phyloP scores from a whole-genome alignment of 371 early-diverging fungal genomes.

The Saksenaea vasiformis region DNA sequence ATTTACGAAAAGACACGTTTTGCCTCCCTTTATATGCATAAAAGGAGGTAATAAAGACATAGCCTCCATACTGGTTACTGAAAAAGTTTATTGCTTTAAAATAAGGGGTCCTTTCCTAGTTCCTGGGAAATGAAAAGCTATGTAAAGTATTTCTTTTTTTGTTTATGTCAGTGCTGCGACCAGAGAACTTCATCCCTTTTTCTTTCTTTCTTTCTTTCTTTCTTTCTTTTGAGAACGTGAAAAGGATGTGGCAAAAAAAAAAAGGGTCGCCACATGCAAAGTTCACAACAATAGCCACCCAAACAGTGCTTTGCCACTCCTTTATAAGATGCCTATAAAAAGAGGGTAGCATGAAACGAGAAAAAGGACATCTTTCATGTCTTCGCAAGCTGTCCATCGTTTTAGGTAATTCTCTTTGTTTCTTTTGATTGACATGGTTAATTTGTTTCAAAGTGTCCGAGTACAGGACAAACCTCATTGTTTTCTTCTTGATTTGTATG shows the following conservation, averaged over 20 bases:
- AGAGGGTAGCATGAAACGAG: neutral
- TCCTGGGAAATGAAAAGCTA: neutral
- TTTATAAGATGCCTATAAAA: neutral
- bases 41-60: neutral
- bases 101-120: neutral
- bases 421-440: too few relatives aligned
- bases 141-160: neutral
- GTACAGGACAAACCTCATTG: conserved; percentile 19
- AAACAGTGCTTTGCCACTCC: neutral
- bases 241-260: conserved; percentile 1
- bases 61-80: neutral
- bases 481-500: conserved; percentile 20
- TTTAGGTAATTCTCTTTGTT: conserved; percentile 15
- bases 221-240: neutral
- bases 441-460: conserved; percentile 14
- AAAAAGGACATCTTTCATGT: neutral
- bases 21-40: neutral
- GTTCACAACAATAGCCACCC: conserved; percentile 4
- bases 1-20: neutral
- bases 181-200: neutral
- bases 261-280: conserved; percentile 3
- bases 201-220: neutral
- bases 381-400: conserved; percentile 13
- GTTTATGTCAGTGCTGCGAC: conserved; percentile 4
- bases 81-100: neutral